phyloP scores from a whole-genome alignment of 2,329 filamentous ascomycete species.

The Fusarium abutilonis region DNA sequence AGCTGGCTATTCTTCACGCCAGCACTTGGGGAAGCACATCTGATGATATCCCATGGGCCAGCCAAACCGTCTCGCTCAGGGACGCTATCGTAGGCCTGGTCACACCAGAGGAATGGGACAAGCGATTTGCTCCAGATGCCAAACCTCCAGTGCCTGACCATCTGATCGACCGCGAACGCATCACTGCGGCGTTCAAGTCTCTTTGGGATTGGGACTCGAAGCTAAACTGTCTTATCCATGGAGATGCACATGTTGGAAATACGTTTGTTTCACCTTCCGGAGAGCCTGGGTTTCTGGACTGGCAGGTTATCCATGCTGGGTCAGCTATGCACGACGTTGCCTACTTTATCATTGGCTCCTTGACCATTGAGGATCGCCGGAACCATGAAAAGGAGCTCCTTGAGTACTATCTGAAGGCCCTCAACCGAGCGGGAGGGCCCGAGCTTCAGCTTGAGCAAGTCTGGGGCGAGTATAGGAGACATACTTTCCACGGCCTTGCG shows the following conservation, averaged over 20 bases:
- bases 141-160: conserved; percentile 5
- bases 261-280: conserved; percentile 4
- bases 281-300: conserved; percentile 29
- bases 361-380: conserved; percentile 12
- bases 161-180: background rate
- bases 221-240: conserved; percentile 14
- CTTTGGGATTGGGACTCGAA: conserved; percentile 5
- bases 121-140: conserved; percentile 4
- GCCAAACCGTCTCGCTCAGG: background rate
- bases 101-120: background rate
- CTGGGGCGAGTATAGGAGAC: conserved; percentile 24
- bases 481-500: conserved; percentile 24
- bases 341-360: conserved; percentile 4
- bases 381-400: conserved; percentile 15
- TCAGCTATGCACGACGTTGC: conserved; percentile 22
- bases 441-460: background rate
- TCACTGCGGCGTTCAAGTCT: background rate
- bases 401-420: conserved; percentile 17
- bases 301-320: conserved; percentile 11
- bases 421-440: background rate
- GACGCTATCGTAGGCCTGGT: conserved; percentile 1
- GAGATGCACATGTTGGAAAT: conserved; percentile 17
- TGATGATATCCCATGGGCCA: background rate
- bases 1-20: conserved; percentile 21
- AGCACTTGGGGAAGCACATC: conserved; percentile 12